These are phyloP conservation scores for Trichosanthes cucumerina DNA, from an alignment of 306 rosid species.

Conservation along the genomic window DNA sequence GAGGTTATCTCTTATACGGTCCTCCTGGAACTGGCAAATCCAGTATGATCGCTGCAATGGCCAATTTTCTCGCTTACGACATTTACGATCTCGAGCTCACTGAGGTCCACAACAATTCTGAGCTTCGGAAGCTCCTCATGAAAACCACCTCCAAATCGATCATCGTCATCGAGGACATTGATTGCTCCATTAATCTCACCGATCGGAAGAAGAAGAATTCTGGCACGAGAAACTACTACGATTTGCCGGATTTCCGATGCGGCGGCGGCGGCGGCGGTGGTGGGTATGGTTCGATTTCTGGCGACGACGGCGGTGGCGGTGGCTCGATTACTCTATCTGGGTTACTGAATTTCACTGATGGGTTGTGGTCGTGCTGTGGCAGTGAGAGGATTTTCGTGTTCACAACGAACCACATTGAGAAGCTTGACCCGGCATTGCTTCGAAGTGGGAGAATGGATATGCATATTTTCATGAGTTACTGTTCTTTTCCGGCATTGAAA, in stretches of 20 bases:
- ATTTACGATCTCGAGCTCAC: conserved; percentile 86
- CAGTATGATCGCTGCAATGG: conserved; percentile 97
- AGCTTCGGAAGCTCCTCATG: conserved; percentile 76
- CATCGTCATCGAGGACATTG: conserved; percentile 88
- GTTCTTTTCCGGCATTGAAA: conserved; percentile 54
- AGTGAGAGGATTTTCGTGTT: conserved; percentile 93
- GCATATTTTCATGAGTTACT: conserved; percentile 82
- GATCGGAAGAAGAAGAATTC: conserved; percentile 34
- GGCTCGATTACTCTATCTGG: conserved; percentile 82
- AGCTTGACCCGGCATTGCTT: conserved; percentile 83
- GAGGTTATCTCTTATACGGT: conserved; percentile 83
- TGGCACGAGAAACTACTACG: conserved; percentile 20
- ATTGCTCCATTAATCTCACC: conserved; percentile 61
- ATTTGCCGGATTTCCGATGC: conserved; percentile 1
- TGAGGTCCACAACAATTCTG: conserved; percentile 83
- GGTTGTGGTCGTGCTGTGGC: conserved; percentile 97
- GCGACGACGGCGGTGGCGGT: conserved; percentile 51
- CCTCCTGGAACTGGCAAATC: conserved; percentile 96
- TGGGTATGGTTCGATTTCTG: not conserved
- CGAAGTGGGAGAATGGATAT: conserved; percentile 95
- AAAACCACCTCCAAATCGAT: conserved; percentile 85
- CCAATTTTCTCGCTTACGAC: conserved; percentile 74
- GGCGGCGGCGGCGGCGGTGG: not conserved
- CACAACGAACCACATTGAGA: conserved; percentile 92
- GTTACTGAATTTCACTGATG: conserved; percentile 80